Percentiles rank a stretch among this genome's conserved stretches.
Evolutionary conservation across 108 stramenopile species (phyloP).

Genomic region (Nitzschia sp.): DNA sequence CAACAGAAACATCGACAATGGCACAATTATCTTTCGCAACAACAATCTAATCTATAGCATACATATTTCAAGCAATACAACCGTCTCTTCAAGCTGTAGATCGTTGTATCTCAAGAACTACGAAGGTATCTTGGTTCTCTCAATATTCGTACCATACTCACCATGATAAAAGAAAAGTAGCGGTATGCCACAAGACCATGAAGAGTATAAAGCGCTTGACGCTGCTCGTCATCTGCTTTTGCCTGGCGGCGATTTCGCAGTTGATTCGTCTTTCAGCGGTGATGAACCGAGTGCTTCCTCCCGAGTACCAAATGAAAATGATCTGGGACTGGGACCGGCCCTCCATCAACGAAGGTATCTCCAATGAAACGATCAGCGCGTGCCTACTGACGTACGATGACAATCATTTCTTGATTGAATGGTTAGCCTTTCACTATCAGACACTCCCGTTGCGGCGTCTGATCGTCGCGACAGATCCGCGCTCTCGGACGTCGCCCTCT

Average conservation of each 20-base stretch:
- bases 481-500: conserved; percentile 19
- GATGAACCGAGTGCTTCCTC: not conserved
- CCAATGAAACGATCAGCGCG: conserved; percentile 14
- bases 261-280: not conserved
- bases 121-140: too few species aligned
- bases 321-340: conserved; percentile 1
- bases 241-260: not conserved
- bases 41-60: too few species aligned
- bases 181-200: too few species aligned
- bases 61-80: too few species aligned
- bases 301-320: not conserved
- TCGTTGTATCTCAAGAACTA: too few species aligned
- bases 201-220: too few species aligned
- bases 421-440: conserved; percentile 49
- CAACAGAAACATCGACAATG: too few species aligned
- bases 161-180: too few species aligned
- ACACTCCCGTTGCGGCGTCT: conserved; percentile 35
- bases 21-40: too few species aligned
- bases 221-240: too few species aligned
- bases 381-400: conserved; percentile 49
- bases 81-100: too few species aligned
- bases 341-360: not conserved
- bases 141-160: too few species aligned
- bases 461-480: conserved; percentile 38
- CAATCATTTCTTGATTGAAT: conserved; percentile 41